Conservation (phyloP, 192 early-diverging fungal species). For the Umbelopsis ramanniana region DNA sequence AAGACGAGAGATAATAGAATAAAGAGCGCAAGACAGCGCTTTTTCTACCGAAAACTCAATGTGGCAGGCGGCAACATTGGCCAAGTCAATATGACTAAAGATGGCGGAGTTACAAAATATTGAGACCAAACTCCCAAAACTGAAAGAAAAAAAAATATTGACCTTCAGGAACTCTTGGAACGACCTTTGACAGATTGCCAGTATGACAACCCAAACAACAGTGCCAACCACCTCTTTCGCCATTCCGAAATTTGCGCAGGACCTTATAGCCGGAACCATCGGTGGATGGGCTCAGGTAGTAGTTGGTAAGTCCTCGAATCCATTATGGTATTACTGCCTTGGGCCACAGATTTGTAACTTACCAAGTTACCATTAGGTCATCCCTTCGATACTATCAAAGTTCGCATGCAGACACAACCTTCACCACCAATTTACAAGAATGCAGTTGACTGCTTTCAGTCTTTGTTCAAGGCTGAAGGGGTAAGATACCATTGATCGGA, state of each 20-base stretch:
- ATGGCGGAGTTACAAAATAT: too few species aligned
- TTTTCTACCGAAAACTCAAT: not conserved
- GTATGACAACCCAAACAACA: conserved; percentile 1
- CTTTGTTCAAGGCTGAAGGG: conserved; percentile 59
- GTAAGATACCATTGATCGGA: conserved; percentile 39
- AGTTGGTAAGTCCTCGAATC: conserved; percentile 44
- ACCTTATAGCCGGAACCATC: conserved; percentile 63
- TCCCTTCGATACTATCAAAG: conserved; percentile 71
- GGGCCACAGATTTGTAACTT: not conserved
- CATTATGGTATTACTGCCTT: not conserved
- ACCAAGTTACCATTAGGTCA: conserved; percentile 47
- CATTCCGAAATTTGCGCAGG: conserved; percentile 54
- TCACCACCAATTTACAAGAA: conserved; percentile 60
- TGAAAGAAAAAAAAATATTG: not conserved
- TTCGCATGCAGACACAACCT: conserved; percentile 69
- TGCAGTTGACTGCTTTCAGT: conserved; percentile 61
- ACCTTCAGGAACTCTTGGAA: conserved; percentile 5
- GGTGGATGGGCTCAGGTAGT: conserved; percentile 77
- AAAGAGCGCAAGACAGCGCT: not conserved
- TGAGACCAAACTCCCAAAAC: not conserved
- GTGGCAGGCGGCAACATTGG: too few species aligned
- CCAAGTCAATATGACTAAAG: too few species aligned
- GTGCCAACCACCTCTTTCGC: conserved; percentile 10
- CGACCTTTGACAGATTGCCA: not conserved
- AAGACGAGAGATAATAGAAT: conserved; percentile 1